A percentile compares a stretch with the other conserved stretches of the same genome.
Evolutionary conservation across 2,329 filamentous ascomycete genomes (phyloP).

Genomic region (Colletotrichum chlorophyti): DNA sequence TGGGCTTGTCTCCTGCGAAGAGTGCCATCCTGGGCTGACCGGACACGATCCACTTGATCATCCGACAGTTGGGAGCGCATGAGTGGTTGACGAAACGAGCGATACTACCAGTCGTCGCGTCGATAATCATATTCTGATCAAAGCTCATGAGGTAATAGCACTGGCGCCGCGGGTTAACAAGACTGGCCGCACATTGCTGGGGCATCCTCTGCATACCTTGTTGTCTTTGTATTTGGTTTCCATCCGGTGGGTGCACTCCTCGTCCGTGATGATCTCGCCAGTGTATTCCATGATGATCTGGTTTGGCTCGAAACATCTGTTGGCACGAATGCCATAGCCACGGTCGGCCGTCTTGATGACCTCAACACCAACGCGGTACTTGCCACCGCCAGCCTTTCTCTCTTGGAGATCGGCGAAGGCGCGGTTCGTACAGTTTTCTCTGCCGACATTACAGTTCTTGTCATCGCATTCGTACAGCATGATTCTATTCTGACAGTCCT

Average conservation of each 20-base stretch:
- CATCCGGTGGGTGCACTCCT: conserved; percentile 93
- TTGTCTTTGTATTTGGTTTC: conserved; percentile 93
- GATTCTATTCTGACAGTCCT: conserved; percentile 91
- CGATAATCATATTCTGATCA: conserved; percentile 98
- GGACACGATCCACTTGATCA: conserved; percentile 97
- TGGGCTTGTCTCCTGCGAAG: conserved; percentile 87
- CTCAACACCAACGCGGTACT: conserved; percentile 92
- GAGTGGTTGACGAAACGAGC: conserved; percentile 98
- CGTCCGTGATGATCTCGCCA: conserved; percentile 95
- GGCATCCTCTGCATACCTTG: conserved; percentile 64
- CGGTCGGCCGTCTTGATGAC: conserved; percentile 89
- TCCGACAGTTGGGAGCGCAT: conserved; percentile 93
- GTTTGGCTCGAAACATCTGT: conserved; percentile 83
- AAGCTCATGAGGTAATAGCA: conserved; percentile 99
- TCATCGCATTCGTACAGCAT: conserved; percentile 98
- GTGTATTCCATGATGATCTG: conserved; percentile 99
- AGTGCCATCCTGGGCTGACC: conserved; percentile 96
- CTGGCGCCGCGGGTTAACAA: conserved; percentile 50
- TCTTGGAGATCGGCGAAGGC: conserved; percentile 82
- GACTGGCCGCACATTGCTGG: conserved; percentile 21
- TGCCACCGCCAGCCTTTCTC: conserved; percentile 78
- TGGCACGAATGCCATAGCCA: conserved; percentile 90
- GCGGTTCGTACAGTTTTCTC: conserved; percentile 81
- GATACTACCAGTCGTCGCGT: conserved; percentile 94
- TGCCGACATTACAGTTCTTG: conserved; percentile 82